Evolutionary conservation across 306 rosid genomes (phyloP).

Genomic region (Prunus armeniaca): DNA sequence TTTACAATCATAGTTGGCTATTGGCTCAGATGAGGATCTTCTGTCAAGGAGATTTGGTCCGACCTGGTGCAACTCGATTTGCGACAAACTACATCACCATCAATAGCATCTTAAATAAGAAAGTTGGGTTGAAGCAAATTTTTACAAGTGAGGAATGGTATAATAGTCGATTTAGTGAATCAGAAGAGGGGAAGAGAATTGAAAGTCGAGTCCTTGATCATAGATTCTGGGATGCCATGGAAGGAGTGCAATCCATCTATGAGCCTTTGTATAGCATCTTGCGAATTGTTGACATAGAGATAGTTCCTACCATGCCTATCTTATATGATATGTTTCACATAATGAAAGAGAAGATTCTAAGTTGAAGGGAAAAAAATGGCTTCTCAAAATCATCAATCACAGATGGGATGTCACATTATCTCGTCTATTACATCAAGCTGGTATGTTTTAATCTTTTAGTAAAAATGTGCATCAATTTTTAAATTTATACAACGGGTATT

Average conservation of each 20-base stretch:
- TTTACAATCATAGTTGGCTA: neutral
- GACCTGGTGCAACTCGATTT: neutral
- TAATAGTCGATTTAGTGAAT: no score
- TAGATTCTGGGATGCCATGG: neutral
- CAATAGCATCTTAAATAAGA: neutral
- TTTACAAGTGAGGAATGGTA: no score
- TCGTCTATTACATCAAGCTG: no score
- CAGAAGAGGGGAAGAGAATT: neutral
- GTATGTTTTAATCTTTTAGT: neutral
- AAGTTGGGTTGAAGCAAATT: no score
- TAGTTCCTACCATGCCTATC: neutral
- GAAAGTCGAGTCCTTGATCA: neutral
- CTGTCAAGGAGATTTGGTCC: neutral
- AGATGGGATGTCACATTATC: no score
- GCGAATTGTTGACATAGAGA: neutral
- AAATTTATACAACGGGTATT: no score
- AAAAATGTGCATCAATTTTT: no score
- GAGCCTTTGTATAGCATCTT: neutral
- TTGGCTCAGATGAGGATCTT: neutral
- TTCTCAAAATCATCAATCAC: neutral
- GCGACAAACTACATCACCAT: neutral
- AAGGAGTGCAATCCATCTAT: neutral
- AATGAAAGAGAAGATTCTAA: neutral
- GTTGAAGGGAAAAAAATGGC: neutral
- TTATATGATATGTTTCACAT: neutral